Base-by-base conservation (phyloP, 1,284 basidiomycete genomes). In the Ustilago crameri region DNA sequence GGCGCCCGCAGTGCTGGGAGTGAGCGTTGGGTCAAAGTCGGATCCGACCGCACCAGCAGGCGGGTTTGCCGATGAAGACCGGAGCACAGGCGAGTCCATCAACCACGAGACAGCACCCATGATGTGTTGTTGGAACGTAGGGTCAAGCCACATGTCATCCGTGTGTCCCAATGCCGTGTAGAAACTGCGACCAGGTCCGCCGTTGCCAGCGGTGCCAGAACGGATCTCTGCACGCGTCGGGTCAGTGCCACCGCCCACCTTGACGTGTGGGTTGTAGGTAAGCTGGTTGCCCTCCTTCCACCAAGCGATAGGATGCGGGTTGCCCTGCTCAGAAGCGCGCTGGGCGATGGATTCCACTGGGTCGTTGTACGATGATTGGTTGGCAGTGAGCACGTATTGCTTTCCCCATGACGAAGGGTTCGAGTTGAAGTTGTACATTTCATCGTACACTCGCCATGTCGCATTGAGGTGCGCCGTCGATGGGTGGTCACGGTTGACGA, bases 381-480 rank as follows among this genome's bases (percentile, higher is more conserved):
- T 64, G 30, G 65, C 76, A 10, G 76, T 69, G 37, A 79, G 61
- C 15, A 78, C 64, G 41, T 76, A 68, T 37, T 60, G 69, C 42
- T 71, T 67, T 9, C 61, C 74, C 44, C 65, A 59, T 20, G 63
- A 56, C 18, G 53, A 57, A 3, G 75, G 76, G 42, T 78, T 32
- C 32, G 71, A 74, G 50, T 65, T 54, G 59, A 60, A 79, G 58
- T 74, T 77, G 68, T 79, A 79, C 52, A 76, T 71, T 47, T 79
- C 77, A 38, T 77, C 77, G 50, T 56, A 68, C 15, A 78, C 70
- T 14, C 62, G 48, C 77, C 77, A 79, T 14, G 60, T 68, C 4
- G 54, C 40, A 26, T 52, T 52, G n/a, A 79, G 54, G 27, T 74
- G 69, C n/a, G 46, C 43, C 15, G 68, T 70, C 2, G 76, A 66